These are phyloP conservation scores for Westerdykella sp. DNA, from an alignment of 2,329 filamentous ascomycete genomes.

Conservation along the genomic window DNA sequence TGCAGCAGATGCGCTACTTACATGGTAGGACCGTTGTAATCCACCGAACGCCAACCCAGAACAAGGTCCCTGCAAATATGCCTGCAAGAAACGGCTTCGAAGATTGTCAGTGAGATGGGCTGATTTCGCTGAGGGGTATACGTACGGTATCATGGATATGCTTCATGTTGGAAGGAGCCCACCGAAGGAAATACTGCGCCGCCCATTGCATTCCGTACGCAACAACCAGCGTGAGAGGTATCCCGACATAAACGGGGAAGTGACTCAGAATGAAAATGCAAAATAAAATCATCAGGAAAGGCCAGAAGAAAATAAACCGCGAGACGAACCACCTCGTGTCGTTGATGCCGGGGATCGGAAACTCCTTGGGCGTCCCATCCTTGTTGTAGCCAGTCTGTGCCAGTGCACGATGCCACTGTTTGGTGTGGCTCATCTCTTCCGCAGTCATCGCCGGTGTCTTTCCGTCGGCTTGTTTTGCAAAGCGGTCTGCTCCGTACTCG, in stretches of 20 bases:
- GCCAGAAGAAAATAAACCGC: conserved; percentile 85
- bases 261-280: conserved; percentile 67
- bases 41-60: conserved; percentile 74
- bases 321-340: conserved; percentile 72
- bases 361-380: conserved; percentile 66
- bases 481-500: conserved; percentile 92
- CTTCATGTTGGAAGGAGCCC: conserved; percentile 82
- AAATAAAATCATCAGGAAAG: conserved; percentile 67
- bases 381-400: conserved; percentile 77
- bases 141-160: conserved; percentile 81
- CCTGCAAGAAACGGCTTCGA: conserved; percentile 80
- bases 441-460: conserved; percentile 86
- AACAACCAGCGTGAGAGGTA: conserved; percentile 63
- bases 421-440: conserved; percentile 78
- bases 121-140: conserved; percentile 6
- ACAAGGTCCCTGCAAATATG: conserved; percentile 82
- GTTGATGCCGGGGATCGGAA: conserved; percentile 70
- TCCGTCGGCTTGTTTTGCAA: conserved; percentile 79
- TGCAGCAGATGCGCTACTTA: conserved; percentile 38
- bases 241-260: conserved; percentile 65
- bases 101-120: conserved; percentile 1
- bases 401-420: conserved; percentile 76
- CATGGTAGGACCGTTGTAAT: conserved; percentile 66
- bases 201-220: conserved; percentile 69
- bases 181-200: conserved; percentile 70